Conservation (phyloP, 2,329 filamentous ascomycete genomes). For the Alternaria atra region DNA sequence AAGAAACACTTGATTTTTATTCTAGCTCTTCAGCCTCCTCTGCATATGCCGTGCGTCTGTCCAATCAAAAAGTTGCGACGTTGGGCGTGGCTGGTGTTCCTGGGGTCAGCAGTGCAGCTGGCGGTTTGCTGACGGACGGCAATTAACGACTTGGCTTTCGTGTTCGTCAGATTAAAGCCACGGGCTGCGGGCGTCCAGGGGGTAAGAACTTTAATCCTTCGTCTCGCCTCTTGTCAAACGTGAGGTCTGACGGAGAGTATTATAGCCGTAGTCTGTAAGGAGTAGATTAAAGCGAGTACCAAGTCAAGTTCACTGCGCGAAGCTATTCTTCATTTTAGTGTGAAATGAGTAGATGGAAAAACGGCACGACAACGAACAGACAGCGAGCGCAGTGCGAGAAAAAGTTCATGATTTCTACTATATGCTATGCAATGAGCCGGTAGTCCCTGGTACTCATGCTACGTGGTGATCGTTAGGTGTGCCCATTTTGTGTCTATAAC, state of each 20-base stretch:
- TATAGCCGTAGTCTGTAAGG: neutral
- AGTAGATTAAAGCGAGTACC: neutral
- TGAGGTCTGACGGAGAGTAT: neutral
- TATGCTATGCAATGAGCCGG: slow-evolving; percentile 12
- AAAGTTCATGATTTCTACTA: slow-evolving; percentile 12
- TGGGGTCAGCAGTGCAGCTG: neutral
- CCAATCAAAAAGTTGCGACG: neutral
- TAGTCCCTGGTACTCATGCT: slow-evolving; percentile 3
- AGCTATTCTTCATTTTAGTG: neutral
- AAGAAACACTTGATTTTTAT: neutral
- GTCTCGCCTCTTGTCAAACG: neutral
- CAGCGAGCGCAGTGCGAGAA: neutral
- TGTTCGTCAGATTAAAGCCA: slow-evolving; percentile 1
- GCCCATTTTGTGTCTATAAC: slow-evolving; percentile 19
- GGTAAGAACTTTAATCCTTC: slow-evolving; percentile 3
- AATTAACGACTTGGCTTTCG: neutral
- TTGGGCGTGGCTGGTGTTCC: neutral
- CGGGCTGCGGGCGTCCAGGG: neutral
- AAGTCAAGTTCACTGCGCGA: neutral
- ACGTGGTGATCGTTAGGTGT: slow-evolving; percentile 15
- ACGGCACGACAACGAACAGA: neutral
- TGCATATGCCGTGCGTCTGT: neutral
- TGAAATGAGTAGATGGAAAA: neutral
- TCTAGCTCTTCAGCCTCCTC: neutral
- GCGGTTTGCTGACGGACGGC: slow-evolving; percentile 2